A percentile compares a stretch with the other conserved stretches of the same genome.
phyloP scores from a whole-genome alignment of 768 basidiomycete species.

The Tylopilus sp. region DNA sequence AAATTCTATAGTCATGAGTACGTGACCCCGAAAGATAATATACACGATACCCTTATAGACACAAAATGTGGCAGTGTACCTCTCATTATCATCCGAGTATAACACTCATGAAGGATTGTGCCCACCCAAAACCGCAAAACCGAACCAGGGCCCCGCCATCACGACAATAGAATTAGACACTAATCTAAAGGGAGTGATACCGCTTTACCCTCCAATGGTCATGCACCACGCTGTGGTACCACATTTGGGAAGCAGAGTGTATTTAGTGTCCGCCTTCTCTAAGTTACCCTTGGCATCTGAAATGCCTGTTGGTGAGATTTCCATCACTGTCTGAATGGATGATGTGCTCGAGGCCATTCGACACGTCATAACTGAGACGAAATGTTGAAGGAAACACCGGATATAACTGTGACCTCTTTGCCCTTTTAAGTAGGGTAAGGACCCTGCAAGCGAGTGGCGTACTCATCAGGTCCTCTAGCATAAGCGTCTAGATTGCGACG shows the following conservation, averaged over 20 bases:
- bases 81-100: slow-evolving; percentile 8
- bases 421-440: background rate
- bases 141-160: slow-evolving; percentile 28
- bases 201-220: slow-evolving; percentile 22
- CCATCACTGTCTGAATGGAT: background rate
- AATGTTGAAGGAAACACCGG: background rate
- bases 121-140: slow-evolving; percentile 34
- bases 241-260: slow-evolving; percentile 28
- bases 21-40: background rate
- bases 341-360: slow-evolving; percentile 7
- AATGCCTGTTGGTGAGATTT: background rate
- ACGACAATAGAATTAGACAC: background rate
- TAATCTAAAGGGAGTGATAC: background rate
- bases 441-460: background rate
- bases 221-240: slow-evolving; percentile 25
- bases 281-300: background rate
- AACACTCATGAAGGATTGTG: background rate
- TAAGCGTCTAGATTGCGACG: background rate
- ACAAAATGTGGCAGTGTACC: slow-evolving; percentile 36
- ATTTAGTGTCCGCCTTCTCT: background rate
- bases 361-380: background rate
- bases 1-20: slow-evolving; percentile 29
- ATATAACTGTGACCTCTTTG: background rate
- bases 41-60: slow-evolving; percentile 36
- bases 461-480: background rate